phyloP scores from a whole-genome alignment of 257 asterid genomes.

The Verbena officinalis region DNA sequence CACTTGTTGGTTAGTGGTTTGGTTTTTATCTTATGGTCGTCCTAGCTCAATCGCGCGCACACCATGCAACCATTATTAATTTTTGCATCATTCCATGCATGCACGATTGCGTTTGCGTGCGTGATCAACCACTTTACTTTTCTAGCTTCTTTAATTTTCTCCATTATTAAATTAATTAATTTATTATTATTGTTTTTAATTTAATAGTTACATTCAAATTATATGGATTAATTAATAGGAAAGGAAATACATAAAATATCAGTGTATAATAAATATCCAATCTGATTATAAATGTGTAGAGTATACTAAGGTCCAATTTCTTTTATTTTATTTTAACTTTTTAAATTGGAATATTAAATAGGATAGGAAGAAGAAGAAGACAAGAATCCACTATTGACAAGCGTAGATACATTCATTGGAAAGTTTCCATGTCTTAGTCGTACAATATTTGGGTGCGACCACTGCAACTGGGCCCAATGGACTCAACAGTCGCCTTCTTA shows the following conservation, averaged over 20 bases:
- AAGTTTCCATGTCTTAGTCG: neutral
- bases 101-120: slow-evolving; percentile 29
- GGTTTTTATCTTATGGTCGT: slow-evolving; percentile 37
- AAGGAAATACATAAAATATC: no score
- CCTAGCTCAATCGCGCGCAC: slow-evolving; percentile 33
- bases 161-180: neutral
- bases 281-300: no score
- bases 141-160: neutral
- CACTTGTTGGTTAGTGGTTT: slow-evolving; percentile 43
- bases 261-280: no score
- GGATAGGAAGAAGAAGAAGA: no score
- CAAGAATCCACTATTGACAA: neutral
- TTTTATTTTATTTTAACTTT: neutral
- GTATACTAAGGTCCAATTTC: no score
- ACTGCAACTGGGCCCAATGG: slow-evolving; percentile 19
- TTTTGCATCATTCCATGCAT: slow-evolving; percentile 44
- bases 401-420: neutral
- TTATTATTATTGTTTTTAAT: slow-evolving; percentile 12
- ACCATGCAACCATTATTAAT: slow-evolving; percentile 40
- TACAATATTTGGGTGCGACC: neutral
- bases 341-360: neutral
- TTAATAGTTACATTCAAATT: no score
- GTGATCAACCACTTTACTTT: slow-evolving; percentile 21
- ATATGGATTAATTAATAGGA: no score
- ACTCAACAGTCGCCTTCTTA: neutral